phyloP scores from a whole-genome alignment of 768 basidiomycete genomes.

The Suillus placidus region DNA sequence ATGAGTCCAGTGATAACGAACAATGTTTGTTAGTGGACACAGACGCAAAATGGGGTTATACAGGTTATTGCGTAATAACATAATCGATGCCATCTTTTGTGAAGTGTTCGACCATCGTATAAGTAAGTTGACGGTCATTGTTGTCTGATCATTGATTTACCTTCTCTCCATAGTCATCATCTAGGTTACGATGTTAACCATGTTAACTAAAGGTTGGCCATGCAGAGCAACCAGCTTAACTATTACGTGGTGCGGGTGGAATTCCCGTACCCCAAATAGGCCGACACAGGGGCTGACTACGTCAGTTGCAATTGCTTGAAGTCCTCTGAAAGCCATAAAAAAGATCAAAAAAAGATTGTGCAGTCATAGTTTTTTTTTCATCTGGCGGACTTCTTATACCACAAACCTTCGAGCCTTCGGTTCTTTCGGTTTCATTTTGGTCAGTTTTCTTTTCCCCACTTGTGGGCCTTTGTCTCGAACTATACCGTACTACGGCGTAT shows the following conservation, averaged over 20 bases:
- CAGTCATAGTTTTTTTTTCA: not conserved
- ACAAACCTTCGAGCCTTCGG: not conserved
- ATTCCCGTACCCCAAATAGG: not conserved
- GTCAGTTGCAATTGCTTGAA: too few relatives aligned
- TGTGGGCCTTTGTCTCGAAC: not conserved
- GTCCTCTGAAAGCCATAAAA: too few relatives aligned
- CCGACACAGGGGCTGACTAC: too few relatives aligned
- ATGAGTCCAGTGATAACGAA: not conserved
- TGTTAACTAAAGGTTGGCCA: constrained; percentile 2
- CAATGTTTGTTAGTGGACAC: constrained; percentile 10
- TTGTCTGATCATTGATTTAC: not conserved
- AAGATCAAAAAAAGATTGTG: too few relatives aligned
- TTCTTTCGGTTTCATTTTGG: not conserved
- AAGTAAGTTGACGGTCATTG: not conserved
- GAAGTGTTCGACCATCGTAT: not conserved
- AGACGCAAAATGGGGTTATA: constrained; percentile 18
- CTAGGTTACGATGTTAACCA: not conserved
- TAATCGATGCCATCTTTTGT: not conserved
- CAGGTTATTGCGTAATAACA: constrained; percentile 8
- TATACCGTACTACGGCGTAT: not conserved
- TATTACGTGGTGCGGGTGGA: not conserved
- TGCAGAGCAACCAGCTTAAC: not conserved
- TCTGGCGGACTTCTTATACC: not conserved
- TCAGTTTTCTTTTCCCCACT: not conserved
- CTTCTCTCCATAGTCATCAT: not conserved